phyloP scores from a whole-genome alignment of 139 green algal genomes.

The Microglena sp. region DNA sequence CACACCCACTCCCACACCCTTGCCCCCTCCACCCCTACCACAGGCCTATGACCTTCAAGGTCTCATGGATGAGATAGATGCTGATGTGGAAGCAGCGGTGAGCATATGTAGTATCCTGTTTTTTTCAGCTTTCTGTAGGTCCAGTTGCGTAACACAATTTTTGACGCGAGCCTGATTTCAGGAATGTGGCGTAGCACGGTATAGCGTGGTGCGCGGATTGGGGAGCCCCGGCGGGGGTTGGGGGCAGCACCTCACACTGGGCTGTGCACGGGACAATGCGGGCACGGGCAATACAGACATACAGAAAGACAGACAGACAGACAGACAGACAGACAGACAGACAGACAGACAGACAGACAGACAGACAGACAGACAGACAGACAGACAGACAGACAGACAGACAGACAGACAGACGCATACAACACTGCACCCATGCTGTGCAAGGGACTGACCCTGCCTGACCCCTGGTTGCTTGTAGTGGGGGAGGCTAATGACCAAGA shows the following conservation, averaged over 20 bases:
- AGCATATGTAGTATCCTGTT: no score
- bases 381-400: background rate
- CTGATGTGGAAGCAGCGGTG: background rate
- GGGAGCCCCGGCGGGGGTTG: no score
- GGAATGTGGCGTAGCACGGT: no score
- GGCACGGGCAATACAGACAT: background rate
- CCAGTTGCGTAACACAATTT: no score
- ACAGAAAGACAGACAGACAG: constrained; percentile 5
- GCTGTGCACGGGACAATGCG: background rate
- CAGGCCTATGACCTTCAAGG: background rate
- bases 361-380: constrained; percentile 4
- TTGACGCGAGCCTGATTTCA: no score
- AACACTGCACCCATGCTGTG: background rate
- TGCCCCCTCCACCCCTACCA: background rate
- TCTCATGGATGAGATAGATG: background rate
- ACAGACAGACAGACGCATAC: background rate
- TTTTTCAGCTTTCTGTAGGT: no score
- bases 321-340: constrained; percentile 6
- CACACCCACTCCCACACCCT: background rate
- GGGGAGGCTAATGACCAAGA: no score
- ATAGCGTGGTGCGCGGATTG: no score
- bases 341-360: constrained; percentile 6
- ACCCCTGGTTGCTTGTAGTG: no score
- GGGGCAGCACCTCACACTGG: no score
- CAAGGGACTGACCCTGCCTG: no score